Percentiles rank a stretch among this genome's conserved stretches.
Conservation (phyloP, 371 early-diverging fungal species). For the Mucor racemosus region DNA sequence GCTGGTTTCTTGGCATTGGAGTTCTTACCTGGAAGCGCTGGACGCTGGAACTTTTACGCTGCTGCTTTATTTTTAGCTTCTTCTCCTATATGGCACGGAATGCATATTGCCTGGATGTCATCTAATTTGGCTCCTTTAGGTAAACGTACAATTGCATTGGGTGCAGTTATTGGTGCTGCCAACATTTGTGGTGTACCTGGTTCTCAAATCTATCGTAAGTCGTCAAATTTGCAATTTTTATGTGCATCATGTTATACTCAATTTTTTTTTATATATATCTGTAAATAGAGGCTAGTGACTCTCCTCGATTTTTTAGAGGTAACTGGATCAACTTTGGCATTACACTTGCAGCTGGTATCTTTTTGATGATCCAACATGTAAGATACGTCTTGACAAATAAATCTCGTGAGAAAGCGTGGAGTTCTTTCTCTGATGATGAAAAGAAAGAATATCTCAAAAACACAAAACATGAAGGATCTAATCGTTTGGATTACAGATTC, state of each 20-base stretch:
- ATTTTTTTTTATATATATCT: neutral
- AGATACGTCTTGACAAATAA: slow-evolving; percentile 39
- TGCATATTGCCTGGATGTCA: slow-evolving; percentile 39
- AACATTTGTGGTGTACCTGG: slow-evolving; percentile 51
- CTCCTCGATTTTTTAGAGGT: slow-evolving; percentile 43
- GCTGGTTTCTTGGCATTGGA: slow-evolving; percentile 48
- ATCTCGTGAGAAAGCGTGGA: slow-evolving; percentile 37
- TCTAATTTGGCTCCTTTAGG: too few species aligned
- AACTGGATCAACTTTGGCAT: slow-evolving; percentile 42
- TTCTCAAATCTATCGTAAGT: slow-evolving; percentile 41
- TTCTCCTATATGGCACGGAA: slow-evolving; percentile 51
- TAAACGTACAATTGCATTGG: too few species aligned
- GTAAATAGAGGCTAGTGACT: slow-evolving; percentile 22
- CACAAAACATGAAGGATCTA: slow-evolving; percentile 37
- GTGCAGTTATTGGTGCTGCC: slow-evolving; percentile 16
- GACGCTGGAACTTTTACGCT: slow-evolving; percentile 45
- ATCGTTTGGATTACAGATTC: slow-evolving; percentile 46
- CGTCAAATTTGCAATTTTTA: too few species aligned
- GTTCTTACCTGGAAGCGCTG: slow-evolving; percentile 38
- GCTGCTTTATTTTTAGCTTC: slow-evolving; percentile 22
- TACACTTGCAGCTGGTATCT: neutral
- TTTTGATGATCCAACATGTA: slow-evolving; percentile 28
- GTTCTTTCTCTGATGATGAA: slow-evolving; percentile 30
- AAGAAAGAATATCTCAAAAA: slow-evolving; percentile 32
- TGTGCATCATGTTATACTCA: neutral